Base-by-base conservation (phyloP, 495 filamentous ascomycete species). In the Saxophila tyrrhenica region DNA sequence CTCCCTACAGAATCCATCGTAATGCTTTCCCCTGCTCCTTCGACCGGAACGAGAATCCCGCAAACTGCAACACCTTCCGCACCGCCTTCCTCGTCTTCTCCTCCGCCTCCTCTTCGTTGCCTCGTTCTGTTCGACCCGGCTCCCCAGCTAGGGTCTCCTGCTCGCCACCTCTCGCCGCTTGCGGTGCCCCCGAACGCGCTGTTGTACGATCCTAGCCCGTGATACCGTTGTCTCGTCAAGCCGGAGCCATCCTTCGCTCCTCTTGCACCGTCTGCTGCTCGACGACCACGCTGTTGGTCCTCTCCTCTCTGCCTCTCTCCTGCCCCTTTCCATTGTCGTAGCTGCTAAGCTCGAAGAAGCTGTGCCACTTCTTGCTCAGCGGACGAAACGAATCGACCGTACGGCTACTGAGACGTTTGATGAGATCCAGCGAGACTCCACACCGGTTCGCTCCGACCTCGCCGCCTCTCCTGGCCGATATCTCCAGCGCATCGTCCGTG, bases 391-490 rank as follows among this genome's bases (percentile, higher is more conserved):
- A 35, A 25, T 50, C 48, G 24, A 53, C 23, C 38, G 50, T 48
- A 15, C 50, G 50, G 39, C 35, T 42, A 8, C 50, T 53, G 16
- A 53, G 50, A 45, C 45, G 50, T 21, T 53, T 42, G 20, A 53
- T 25, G 10, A 53, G 21, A 17, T 53, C 50, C 22, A 42, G n/a
- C 50, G 50, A 45, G 5, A 53, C 50, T 3, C 38, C 50, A 22
- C 45, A 53, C n/a, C 50, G 50, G 19, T 53, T 42, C n/a, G 23
- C 39, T 17, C 39, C 50, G n/a, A 53, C 39, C 50, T 53, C 41
- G 16, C 41, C 50, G 16, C 50, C 50, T 24, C 50, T 22, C 9
- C 50, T 38, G 39, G 50, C 50, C 19, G 35, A 45, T 7, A 53
- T 25, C 50, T 53, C 50, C 17, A 53, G 50, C 39, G 38, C 17